Evolutionary conservation across 1,139 yeast species (phyloP), one percentile per base, ranked within the genome.

Genomic region (Blastobotrys petasosporus): DNA sequence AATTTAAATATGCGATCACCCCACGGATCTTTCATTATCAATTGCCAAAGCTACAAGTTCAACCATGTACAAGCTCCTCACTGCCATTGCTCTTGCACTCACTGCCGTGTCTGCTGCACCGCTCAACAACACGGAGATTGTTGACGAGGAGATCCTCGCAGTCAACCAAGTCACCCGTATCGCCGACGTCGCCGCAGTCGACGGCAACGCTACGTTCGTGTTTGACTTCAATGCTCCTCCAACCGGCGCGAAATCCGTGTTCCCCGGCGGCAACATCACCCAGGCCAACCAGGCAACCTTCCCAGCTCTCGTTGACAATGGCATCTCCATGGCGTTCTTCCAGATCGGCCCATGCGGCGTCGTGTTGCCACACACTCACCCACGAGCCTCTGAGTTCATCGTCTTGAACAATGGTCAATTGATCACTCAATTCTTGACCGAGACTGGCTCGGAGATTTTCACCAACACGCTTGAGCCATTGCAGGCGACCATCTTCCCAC

Each of bases 171-270:
- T n/a, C n/a, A n/a, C n/a, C n/a, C n/a, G n/a, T n/a, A n/a, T n/a
- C n/a, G n/a, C n/a, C n/a, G n/a, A n/a, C n/a, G n/a, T n/a, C n/a
- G n/a, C n/a, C n/a, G n/a, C n/a, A n/a, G n/a, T n/a, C n/a, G n/a
- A n/a, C n/a, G 48, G 48, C n/a, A 42, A 45, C 25, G 29, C 20
- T 4, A 56, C 56, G 31, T 55, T 57, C 44, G 50, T 48, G 34
- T 57, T 54, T 44, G 58, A 57, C 32, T 56, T 54, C 45, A 41
- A 36, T 35, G 38, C 47, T 30, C 57, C 61, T 32, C 57, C 61
- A 2, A 28, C 41, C 1, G 46, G 41, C 16, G 52, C 60, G n/a
- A n/a, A n/a, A n/a, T n/a, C n/a, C n/a, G n/a, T n/a, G n/a, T 25
- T 31, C 23, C 36, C 44, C 15, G 54, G 54, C 33, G 61, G 60